Percentiles rank a stretch among this genome's conserved stretches.
These are phyloP conservation scores for Acer yangbiense DNA, from an alignment of 345 rosid genomes.

Conservation along the genomic window DNA sequence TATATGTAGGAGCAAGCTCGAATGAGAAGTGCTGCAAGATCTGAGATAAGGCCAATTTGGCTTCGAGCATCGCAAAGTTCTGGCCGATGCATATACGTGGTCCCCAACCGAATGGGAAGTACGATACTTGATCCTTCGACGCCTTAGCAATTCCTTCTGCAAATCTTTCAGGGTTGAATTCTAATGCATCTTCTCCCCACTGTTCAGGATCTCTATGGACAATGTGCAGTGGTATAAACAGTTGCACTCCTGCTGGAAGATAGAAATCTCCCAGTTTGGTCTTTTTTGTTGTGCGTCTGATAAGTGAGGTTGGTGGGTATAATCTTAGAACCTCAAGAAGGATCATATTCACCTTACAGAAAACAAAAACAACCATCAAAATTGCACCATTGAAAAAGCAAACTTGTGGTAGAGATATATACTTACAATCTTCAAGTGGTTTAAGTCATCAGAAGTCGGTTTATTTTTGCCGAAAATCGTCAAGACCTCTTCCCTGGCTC, in stretches of 20 bases:
- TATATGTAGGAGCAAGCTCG: slow-evolving; percentile 46
- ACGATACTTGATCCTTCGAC: slow-evolving; percentile 53
- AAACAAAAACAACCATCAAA: too few species aligned
- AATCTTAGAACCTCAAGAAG: slow-evolving; percentile 60
- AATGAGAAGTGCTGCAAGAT: slow-evolving; percentile 43
- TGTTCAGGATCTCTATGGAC: slow-evolving; percentile 55
- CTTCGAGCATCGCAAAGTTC: slow-evolving; percentile 61
- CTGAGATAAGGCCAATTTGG: slow-evolving; percentile 45
- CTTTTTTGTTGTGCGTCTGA: slow-evolving; percentile 43
- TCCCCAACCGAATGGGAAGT: slow-evolving; percentile 67
- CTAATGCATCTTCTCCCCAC: slow-evolving; percentile 68
- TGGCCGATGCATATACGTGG: slow-evolving; percentile 68
- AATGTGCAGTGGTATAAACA: slow-evolving; percentile 43
- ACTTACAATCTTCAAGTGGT: slow-evolving; percentile 13
- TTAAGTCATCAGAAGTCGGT: slow-evolving; percentile 18
- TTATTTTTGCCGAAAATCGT: slow-evolving; percentile 11
- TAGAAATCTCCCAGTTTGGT: slow-evolving; percentile 52
- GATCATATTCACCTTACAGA: slow-evolving; percentile 41
- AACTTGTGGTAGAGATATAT: too few species aligned
- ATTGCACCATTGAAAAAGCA: too few species aligned
- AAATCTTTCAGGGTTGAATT: slow-evolving; percentile 71
- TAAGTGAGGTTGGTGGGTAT: slow-evolving; percentile 54
- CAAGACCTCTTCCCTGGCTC: slow-evolving; percentile 21
- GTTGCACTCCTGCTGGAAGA: slow-evolving; percentile 51
- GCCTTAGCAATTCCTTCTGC: slow-evolving; percentile 62